Conservation (phyloP, 306 rosid species). For the Alnus glutinosa region DNA sequence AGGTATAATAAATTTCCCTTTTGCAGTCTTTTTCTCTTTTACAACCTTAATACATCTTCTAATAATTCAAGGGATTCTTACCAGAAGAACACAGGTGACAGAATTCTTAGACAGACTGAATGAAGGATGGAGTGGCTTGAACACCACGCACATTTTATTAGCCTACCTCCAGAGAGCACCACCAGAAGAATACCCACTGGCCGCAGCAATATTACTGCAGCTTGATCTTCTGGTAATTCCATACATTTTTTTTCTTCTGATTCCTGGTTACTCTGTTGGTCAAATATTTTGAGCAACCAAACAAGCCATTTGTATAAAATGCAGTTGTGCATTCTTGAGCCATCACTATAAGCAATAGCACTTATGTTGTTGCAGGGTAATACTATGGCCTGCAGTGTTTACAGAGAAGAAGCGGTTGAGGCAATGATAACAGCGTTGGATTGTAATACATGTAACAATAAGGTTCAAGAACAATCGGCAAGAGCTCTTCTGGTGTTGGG, state of each 20-base stretch:
- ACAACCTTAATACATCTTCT: neutral
- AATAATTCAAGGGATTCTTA: constrained; percentile 25
- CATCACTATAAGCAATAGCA: constrained; percentile 56
- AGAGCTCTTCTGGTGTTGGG: constrained; percentile 68
- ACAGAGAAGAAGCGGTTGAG: constrained; percentile 80
- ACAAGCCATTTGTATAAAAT: neutral
- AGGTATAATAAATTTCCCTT: constrained; percentile 42
- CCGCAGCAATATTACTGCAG: constrained; percentile 60
- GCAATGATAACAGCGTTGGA: constrained; percentile 55
- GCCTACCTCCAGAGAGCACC: constrained; percentile 57
- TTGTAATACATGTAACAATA: constrained; percentile 37
- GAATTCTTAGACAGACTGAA: constrained; percentile 54
- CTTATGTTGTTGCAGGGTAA: constrained; percentile 82
- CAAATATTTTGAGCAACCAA: neutral
- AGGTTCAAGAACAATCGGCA: constrained; percentile 61
- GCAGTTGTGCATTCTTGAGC: constrained; percentile 12
- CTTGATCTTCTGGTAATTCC: constrained; percentile 84
- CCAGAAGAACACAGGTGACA: constrained; percentile 60
- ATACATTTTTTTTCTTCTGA: neutral
- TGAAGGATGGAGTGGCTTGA: constrained; percentile 71
- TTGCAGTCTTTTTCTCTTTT: constrained; percentile 4
- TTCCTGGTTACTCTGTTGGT: neutral
- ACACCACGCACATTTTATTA: constrained; percentile 63
- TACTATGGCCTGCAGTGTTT: constrained; percentile 55
- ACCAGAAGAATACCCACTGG: constrained; percentile 58